Base-by-base conservation (phyloP, 1,284 basidiomycete genomes). In the Salmacisia buchloeana region DNA sequence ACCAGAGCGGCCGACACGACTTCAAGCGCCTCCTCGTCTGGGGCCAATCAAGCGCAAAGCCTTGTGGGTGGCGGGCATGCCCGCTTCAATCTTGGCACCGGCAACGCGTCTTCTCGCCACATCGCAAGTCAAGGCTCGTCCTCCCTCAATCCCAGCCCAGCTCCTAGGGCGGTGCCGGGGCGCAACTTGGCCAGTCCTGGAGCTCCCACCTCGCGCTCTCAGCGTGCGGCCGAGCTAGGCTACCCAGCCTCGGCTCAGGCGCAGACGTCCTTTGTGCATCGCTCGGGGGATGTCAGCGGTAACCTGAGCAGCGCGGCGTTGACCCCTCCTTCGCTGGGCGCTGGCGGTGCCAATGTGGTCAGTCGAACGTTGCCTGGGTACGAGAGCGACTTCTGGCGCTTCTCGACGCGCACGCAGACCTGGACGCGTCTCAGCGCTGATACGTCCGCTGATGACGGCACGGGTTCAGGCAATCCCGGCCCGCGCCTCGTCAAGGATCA, bases 401-500 rank as follows among this genome's bases (percentile, higher is more conserved):
- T 77, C 71, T 77, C 76, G 31, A 79, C 80, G 9, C 66, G 68
- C 2, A 62, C 64, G 9, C 78, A 80, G 36, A 58, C 59, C 12
- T 81, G 80, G 80, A 75, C 80, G 41, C 58, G 70, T 18, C 62
- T 81, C 36, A 75, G 72, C 45, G 60, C 57, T n/a, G 75, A 81
- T 43, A 79, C 76, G 5, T 63, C 69, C 21, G 59, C 65, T 18
- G 83, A 84, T 6, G 86, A 86, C 10, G 89, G 89, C 0, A 52
- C 15, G 15, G 21, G 23, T 9, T 13, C 46, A 6, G 21, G 23
- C n/a, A 27, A 10, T 18, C 46, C 46, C 10, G 46, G 46, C 4
- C 90, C 90, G 4, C 86, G 87, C 1, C 82, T 91, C 36, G 82
- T 91, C 59, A 89, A 87, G 70, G 90, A 91, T 76, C 90, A 91